A percentile compares a stretch with the other conserved stretches of the same genome.
Evolutionary conservation across 495 filamentous ascomycete genomes (phyloP).

Genomic region (Hypoxylon cercidicola): DNA sequence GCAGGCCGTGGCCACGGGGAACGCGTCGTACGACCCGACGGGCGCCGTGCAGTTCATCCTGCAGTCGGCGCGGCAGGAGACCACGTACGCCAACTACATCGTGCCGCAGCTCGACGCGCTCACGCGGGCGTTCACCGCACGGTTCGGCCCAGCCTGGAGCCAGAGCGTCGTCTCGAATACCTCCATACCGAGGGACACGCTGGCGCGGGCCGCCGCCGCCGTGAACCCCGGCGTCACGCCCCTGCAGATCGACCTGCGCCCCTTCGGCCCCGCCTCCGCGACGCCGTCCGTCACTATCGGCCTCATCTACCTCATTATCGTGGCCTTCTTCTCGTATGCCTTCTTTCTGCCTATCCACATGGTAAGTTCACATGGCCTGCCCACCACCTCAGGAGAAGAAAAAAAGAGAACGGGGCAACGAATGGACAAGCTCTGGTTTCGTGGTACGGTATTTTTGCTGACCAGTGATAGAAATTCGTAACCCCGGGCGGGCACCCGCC

Average conservation of each 20-base stretch:
- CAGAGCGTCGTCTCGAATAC: slow-evolving; percentile 52
- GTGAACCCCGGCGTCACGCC: slow-evolving; percentile 73
- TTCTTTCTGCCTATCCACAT: slow-evolving; percentile 77
- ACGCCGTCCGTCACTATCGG: slow-evolving; percentile 72
- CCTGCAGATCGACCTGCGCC: slow-evolving; percentile 68
- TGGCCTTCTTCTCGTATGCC: slow-evolving; percentile 76
- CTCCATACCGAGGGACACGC: slow-evolving; percentile 49
- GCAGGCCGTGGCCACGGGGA: slow-evolving; percentile 64
- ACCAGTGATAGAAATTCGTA: slow-evolving; percentile 33
- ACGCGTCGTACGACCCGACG: slow-evolving; percentile 70
- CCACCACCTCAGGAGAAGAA: not conserved
- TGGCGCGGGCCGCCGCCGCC: slow-evolving; percentile 64
- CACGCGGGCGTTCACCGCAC: slow-evolving; percentile 53
- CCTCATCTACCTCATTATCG: slow-evolving; percentile 77
- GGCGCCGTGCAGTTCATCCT: slow-evolving; percentile 70
- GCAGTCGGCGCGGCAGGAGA: slow-evolving; percentile 68
- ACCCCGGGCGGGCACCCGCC: slow-evolving; percentile 61
- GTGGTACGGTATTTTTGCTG: not conserved
- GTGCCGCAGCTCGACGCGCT: slow-evolving; percentile 60
- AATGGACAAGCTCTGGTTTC: not conserved
- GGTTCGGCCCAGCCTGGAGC: slow-evolving; percentile 67
- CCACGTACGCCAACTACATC: slow-evolving; percentile 64
- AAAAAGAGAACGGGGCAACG: not conserved
- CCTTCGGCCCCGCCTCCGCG: slow-evolving; percentile 66
- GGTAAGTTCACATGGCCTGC: slow-evolving; percentile 51